Base-by-base conservation (phyloP, 2,329 filamentous ascomycete genomes). In the Venturia pyrina region DNA sequence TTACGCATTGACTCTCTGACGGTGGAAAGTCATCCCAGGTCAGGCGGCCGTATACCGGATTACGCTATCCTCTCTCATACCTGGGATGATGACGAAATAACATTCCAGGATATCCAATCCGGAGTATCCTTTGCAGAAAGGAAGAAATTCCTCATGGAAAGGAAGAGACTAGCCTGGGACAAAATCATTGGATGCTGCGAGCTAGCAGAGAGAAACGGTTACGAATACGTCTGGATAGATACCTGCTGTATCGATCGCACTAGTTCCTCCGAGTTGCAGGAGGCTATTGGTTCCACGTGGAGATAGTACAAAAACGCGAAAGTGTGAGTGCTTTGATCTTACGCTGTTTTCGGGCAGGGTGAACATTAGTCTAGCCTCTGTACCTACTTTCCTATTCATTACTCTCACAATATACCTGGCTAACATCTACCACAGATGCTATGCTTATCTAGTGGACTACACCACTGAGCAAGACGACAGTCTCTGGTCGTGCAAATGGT, bases 281-380 rank as follows among this genome's bases (percentile, higher is more conserved):
- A 68, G 34, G 59, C 67, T 13, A 67, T 68, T 28, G 59, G 48
- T n/a, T 68, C 66, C 46, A 68, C 67, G 67, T 68, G 46, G 48
- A 34, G 60, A 21, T 67, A 59, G 66, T 67, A 67, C 48, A 40
- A 53, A 17, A 37, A 57, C 15, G 63, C 63, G 19, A 56, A 56
- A 34, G 13, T 56, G 50, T 56, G 5, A 56, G 50, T 56, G 32
- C 11, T 21, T 15, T 32, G 28, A 28, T 28, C 28, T 28, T 28
- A 28, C 28, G 28, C 28, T 28, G 28, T 28, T 28, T 28, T 28
- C 4, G 28, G 28, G 28, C 28, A 28, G 28, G 28, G 28, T 28
- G 28, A 28, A 28, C 28, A 28, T 28, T 2, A 28, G 28, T 28
- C 28, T 28, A 28, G 28, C 28, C 28, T 28, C 28, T 28, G 28